phyloP scores from a whole-genome alignment of 352 stramenopile species.

The Phytophthora sp. region DNA sequence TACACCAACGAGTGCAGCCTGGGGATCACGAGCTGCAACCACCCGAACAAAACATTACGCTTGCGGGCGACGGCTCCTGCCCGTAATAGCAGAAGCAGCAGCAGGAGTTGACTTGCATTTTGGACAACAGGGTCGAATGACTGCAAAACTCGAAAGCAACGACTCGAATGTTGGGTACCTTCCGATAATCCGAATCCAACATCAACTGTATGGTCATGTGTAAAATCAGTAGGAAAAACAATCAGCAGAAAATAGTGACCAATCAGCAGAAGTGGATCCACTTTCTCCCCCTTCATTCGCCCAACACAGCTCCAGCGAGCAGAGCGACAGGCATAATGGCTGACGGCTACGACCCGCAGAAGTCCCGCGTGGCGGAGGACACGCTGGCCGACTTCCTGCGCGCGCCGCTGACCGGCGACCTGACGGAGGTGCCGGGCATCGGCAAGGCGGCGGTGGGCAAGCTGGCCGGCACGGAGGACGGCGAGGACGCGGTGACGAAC shows the following conservation, averaged over 20 bases:
- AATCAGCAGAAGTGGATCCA: slow-evolving; percentile 19
- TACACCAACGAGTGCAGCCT: too few relatives aligned
- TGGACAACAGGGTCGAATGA: too few relatives aligned
- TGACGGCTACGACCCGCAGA: slow-evolving; percentile 92
- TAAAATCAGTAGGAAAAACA: too few relatives aligned
- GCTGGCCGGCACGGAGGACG: slow-evolving; percentile 80
- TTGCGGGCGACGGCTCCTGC: too few relatives aligned
- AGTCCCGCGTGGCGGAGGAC: slow-evolving; percentile 91
- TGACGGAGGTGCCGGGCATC: slow-evolving; percentile 96
- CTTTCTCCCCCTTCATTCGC: slow-evolving; percentile 8
- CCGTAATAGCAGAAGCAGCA: slow-evolving; percentile 26
- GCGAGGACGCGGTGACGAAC: slow-evolving; percentile 92
- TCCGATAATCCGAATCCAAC: too few relatives aligned
- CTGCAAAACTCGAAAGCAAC: too few relatives aligned
- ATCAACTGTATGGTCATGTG: too few relatives aligned
- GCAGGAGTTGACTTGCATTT: too few relatives aligned
- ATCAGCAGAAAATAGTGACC: too few relatives aligned
- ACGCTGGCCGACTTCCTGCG: slow-evolving; percentile 93
- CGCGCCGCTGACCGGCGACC: slow-evolving; percentile 90
- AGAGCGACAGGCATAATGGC: slow-evolving; percentile 40
- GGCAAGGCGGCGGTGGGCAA: slow-evolving; percentile 90
- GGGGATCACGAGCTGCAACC: too few relatives aligned
- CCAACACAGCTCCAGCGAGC: not conserved
- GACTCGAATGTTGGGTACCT: too few relatives aligned
- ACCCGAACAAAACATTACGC: too few relatives aligned